phyloP scores from a whole-genome alignment of 192 early-diverging fungal species.

The Chytriomyces hyalinus region DNA sequence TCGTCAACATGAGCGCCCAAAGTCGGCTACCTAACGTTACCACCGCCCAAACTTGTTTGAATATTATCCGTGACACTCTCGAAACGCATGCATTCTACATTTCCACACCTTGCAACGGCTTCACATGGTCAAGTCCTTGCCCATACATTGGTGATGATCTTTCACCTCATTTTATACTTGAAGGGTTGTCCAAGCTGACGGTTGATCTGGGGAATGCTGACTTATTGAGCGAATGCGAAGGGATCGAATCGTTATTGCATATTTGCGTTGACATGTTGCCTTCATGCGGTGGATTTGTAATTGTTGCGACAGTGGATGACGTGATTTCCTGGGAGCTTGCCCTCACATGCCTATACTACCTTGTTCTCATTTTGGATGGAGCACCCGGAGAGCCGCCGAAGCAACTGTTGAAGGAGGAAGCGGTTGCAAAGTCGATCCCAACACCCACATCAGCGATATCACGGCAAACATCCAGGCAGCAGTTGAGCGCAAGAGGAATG shows the following conservation, averaged over 20 bases:
- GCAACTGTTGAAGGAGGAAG: not conserved
- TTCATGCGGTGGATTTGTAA: not conserved
- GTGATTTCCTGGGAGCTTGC: conserved; percentile 3
- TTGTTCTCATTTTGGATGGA: conserved; percentile 27
- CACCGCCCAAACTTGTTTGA: not conserved
- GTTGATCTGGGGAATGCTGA: conserved; percentile 11
- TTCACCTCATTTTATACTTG: not conserved
- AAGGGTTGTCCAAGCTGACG: conserved; percentile 8
- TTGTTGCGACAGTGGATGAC: not conserved
- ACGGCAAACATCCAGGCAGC: too few species aligned
- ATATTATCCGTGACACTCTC: conserved; percentile 8
- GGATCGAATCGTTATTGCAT: not conserved
- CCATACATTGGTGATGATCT: conserved; percentile 13
- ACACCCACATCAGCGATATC: too few species aligned
- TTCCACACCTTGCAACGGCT: not conserved
- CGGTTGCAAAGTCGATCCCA: too few species aligned
- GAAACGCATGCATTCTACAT: not conserved
- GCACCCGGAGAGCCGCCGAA: conserved; percentile 1
- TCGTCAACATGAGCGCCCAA: conserved; percentile 13
- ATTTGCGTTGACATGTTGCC: conserved; percentile 16
- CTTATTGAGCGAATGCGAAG: conserved; percentile 12
- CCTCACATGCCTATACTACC: conserved; percentile 16
- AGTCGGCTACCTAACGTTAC: not conserved
- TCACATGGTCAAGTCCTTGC: not conserved
- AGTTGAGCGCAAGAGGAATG: too few species aligned